Conservation (phyloP, 1,284 basidiomycete species). For the Leccinum idahoense region DNA sequence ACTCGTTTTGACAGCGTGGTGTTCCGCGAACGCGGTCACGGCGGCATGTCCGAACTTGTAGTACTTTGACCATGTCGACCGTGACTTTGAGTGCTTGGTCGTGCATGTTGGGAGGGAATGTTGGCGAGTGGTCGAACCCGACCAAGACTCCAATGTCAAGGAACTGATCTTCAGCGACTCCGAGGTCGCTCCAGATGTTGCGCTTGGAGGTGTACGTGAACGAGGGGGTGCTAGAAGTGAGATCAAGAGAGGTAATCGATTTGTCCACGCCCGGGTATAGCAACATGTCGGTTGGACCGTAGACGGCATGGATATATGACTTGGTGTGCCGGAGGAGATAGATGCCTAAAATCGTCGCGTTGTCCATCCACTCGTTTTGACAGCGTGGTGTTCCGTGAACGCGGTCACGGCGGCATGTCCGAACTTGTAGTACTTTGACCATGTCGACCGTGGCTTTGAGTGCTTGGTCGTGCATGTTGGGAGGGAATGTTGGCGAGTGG, state of each 20-base stretch:
- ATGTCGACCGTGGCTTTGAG: slow-evolving; percentile 84
- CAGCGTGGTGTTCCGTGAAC: slow-evolving; percentile 72
- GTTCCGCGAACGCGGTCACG: slow-evolving; percentile 69
- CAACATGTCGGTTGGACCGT: slow-evolving; percentile 85
- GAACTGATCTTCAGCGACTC: slow-evolving; percentile 85
- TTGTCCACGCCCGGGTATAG: slow-evolving; percentile 89
- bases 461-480: slow-evolving; percentile 72
- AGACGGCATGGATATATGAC: slow-evolving; percentile 93
- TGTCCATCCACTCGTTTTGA: too few relatives aligned
- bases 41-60: slow-evolving; percentile 83
- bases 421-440: slow-evolving; percentile 82
- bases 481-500: slow-evolving; percentile 82
- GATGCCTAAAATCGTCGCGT: too few relatives aligned
- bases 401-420: slow-evolving; percentile 74
- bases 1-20: slow-evolving; percentile 46
- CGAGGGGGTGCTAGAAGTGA: slow-evolving; percentile 41
- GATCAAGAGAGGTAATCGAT: slow-evolving; percentile 85
- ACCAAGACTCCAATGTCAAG: slow-evolving; percentile 90
- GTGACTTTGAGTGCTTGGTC: slow-evolving; percentile 78
- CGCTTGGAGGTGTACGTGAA: slow-evolving; percentile 88
- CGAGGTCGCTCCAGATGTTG: slow-evolving; percentile 71
- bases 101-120: slow-evolving; percentile 82
- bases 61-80: slow-evolving; percentile 84
- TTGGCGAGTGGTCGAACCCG: slow-evolving; percentile 82
- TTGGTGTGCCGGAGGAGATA: too few relatives aligned